These are phyloP conservation scores for Phytophthora capsici DNA, from an alignment of 352 stramenopile species.

Conservation along the genomic window DNA sequence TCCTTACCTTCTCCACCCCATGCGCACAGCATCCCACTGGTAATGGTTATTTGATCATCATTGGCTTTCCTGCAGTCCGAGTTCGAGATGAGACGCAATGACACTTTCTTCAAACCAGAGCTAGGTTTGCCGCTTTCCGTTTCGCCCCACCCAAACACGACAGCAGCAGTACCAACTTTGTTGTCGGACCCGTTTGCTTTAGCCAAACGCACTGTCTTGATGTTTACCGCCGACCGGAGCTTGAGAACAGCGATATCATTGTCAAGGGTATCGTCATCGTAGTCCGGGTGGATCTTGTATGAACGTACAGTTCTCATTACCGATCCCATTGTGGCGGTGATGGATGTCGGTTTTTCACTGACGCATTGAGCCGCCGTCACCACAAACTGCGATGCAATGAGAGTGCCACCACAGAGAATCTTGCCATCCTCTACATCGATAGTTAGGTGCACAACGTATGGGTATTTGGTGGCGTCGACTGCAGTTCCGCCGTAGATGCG, in stretches of 20 bases:
- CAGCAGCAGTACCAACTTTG: conserved; percentile 44
- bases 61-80: too few relatives aligned
- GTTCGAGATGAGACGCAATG: conserved; percentile 52
- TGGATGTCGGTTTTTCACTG: too few relatives aligned
- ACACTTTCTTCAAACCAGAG: conserved; percentile 42
- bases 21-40: not conserved
- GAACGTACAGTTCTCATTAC: not conserved
- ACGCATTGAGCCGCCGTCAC: conserved; percentile 69
- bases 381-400: conserved; percentile 47
- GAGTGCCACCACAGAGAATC: conserved; percentile 42
- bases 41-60: too few relatives aligned
- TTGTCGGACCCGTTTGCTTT: conserved; percentile 45
- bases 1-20: not conserved
- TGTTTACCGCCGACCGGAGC: conserved; percentile 35
- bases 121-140: conserved; percentile 32
- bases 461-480: not conserved
- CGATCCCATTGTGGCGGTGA: too few relatives aligned
- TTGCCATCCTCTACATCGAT: not conserved
- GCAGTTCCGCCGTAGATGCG: conserved; percentile 8
- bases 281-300: not conserved
- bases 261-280: too few relatives aligned
- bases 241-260: conserved; percentile 51
- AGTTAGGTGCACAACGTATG: conserved; percentile 1
- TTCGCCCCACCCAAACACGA: conserved; percentile 49
- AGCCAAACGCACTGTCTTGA: conserved; percentile 31